Percentiles rank a stretch among this genome's conserved stretches.
These are phyloP conservation scores for Teunomyces tritomae DNA, from an alignment of 805 yeast species.

Conservation along the genomic window DNA sequence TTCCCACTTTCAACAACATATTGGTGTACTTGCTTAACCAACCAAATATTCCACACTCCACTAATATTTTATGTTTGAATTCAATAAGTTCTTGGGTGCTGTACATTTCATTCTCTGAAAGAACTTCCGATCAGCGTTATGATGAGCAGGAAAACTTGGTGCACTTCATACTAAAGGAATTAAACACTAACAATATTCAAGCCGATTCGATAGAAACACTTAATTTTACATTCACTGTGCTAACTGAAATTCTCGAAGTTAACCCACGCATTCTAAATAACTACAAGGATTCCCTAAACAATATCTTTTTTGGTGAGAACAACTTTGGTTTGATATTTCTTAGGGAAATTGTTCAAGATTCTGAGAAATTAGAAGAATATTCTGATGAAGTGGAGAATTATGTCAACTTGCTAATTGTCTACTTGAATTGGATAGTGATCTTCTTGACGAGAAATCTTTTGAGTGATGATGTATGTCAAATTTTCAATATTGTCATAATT, in stretches of 20 bases:
- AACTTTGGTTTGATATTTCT: slow-evolving; percentile 46
- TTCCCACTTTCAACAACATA: slow-evolving; percentile 18
- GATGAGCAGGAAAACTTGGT: slow-evolving; percentile 8
- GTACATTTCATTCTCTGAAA: slow-evolving; percentile 36
- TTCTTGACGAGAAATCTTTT: slow-evolving; percentile 39
- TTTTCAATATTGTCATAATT: slow-evolving; percentile 48
- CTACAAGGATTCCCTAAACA: slow-evolving; percentile 26
- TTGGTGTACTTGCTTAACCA: slow-evolving; percentile 9
- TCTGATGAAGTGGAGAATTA: slow-evolving; percentile 40
- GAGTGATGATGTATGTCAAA: slow-evolving; percentile 32
- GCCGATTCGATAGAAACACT: slow-evolving; percentile 10
- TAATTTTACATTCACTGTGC: slow-evolving; percentile 24
- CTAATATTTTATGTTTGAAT: slow-evolving; percentile 18
- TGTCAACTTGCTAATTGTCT: slow-evolving; percentile 44
- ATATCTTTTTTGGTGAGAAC: slow-evolving; percentile 37
- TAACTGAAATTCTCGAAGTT: slow-evolving; percentile 46
- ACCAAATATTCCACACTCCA: slow-evolving; percentile 3
- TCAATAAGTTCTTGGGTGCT: slow-evolving; percentile 35
- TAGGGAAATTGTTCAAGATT: slow-evolving; percentile 24
- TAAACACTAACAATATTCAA: neutral
- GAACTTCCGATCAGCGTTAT: slow-evolving; percentile 32
- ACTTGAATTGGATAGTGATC: slow-evolving; percentile 46
- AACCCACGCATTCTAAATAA: slow-evolving; percentile 40
- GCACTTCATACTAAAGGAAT: slow-evolving; percentile 7
- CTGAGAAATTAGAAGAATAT: slow-evolving; percentile 26